Conservation (phyloP, 2,329 filamentous ascomycete species). For the Colletotrichum kahawae region DNA sequence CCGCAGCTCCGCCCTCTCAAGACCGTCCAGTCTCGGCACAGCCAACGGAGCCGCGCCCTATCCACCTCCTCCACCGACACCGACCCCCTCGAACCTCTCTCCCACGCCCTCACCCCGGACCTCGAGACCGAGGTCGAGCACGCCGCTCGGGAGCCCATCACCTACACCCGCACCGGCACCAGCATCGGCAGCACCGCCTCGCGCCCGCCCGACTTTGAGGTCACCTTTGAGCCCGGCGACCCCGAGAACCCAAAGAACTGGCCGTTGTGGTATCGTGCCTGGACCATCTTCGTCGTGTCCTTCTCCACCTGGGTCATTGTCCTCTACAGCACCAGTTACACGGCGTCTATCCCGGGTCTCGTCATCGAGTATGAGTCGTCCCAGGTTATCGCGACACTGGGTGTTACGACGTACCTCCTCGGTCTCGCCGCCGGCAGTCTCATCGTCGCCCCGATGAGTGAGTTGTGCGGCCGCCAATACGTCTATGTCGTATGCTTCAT, state of each 20-base stretch:
- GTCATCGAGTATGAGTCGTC: constrained; percentile 67
- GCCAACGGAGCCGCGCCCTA: constrained; percentile 1
- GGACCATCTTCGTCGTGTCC: constrained; percentile 49
- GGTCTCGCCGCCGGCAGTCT: constrained; percentile 76
- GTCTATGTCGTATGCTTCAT: constrained; percentile 72
- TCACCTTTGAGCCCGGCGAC: constrained; percentile 72
- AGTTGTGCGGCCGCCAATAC: constrained; percentile 71
- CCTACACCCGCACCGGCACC: constrained; percentile 40
- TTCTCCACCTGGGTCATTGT: constrained; percentile 60
- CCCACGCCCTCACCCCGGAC: constrained; percentile 41
- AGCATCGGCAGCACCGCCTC: constrained; percentile 45
- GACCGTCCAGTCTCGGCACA: constrained; percentile 4
- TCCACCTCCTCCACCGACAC: constrained; percentile 16
- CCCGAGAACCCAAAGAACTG: constrained; percentile 72
- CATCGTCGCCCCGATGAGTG: constrained; percentile 75
- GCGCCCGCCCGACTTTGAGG: constrained; percentile 67
- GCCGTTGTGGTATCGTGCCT: constrained; percentile 55
- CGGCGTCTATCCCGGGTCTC: constrained; percentile 72
- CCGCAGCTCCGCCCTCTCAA: constrained; percentile 5
- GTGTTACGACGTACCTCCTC: constrained; percentile 79
- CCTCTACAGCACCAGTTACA: constrained; percentile 80
- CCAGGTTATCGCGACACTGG: constrained; percentile 71
- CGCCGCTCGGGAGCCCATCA: constrained; percentile 43
- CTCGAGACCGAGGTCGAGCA: constrained; percentile 44
- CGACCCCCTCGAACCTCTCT: constrained; percentile 35